A percentile compares a stretch with the other conserved stretches of the same genome.
Evolutionary conservation across 139 green algal species (phyloP).

Genomic region (Yamagishiella unicocca): DNA sequence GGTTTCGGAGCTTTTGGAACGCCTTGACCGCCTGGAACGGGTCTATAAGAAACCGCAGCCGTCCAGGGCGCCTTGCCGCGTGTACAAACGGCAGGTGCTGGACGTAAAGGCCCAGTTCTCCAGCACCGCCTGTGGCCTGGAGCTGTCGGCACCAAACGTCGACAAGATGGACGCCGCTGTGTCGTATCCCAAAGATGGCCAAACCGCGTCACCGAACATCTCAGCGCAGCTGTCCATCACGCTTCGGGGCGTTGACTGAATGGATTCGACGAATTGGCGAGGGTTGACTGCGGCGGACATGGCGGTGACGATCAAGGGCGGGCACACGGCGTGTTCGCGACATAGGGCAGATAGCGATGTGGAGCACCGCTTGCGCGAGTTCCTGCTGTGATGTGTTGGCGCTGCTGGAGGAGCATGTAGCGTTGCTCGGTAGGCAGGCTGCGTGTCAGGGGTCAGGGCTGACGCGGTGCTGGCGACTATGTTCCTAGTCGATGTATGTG

Average conservation of each 20-base stretch:
- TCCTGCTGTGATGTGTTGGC: background rate
- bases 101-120: background rate
- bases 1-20: background rate
- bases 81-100: background rate
- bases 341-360: too few relatives aligned
- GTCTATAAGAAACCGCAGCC: background rate
- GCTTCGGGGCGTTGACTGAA: background rate
- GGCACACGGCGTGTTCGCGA: too few relatives aligned
- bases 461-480: too few relatives aligned
- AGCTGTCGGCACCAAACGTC: background rate
- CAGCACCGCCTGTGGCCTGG: background rate
- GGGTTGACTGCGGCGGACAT: too few relatives aligned
- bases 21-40: background rate
- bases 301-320: too few relatives aligned
- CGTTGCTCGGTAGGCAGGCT: background rate
- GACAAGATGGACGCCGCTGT: background rate
- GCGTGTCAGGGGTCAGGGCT: too few relatives aligned
- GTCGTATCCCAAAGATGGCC: background rate
- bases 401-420: background rate
- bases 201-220: background rate
- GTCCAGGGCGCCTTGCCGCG: background rate
- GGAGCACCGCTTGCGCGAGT: background rate
- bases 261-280: background rate
- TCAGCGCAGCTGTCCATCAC: background rate
- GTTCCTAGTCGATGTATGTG: too few relatives aligned